Evolutionary conservation across 73 alveolate species (phyloP), one percentile per base, ranked within the genome.

Genomic region (Paraurostyla sp.): DNA sequence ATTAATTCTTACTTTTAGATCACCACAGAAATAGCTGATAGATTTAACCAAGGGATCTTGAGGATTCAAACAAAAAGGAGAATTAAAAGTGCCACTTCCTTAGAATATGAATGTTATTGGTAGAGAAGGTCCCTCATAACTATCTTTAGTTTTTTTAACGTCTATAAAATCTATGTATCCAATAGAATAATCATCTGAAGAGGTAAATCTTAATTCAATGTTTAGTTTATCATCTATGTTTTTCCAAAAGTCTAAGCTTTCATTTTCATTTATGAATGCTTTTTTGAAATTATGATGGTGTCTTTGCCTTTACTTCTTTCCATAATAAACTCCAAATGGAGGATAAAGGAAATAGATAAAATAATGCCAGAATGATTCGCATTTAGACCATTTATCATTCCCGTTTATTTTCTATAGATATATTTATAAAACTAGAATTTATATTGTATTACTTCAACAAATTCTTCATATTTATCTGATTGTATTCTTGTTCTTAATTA

Each of bases 121-220:
- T 11, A 91, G 40, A 25, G 38, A 29, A 15, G 93, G 92, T 22
- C 93, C 93, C 20, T 71, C 62, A 65, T 83, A 91, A 22, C n/a
- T 41, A 18, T 59, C 88, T 42, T 82, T 91, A 9, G 63, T 83
- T 58, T 73, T 84, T 45, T 59, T 76, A 0, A 84, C 50, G 75
- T 91, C 96, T 7, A 91, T 22, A 82, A 83, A 84, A 76, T 91
- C 96, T n/a, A 91, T 57, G 52, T 73, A 91, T 20, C 89, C 92
- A 56, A 91, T 40, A 7, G 93, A 71, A 45, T 56, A 73, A 43
- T 82, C 91, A 38, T 73, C 85, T 27, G 80, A 36, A 13, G 63
- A 50, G n/a, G 90, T 45, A 48, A 91, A 68, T 56, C 86, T 83
- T 30, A 83, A 23, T 38, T 78, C 89, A 9, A 78, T 78, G 52